phyloP scores from a whole-genome alignment of 352 stramenopile species.

The Phytopythium kandeliae region DNA sequence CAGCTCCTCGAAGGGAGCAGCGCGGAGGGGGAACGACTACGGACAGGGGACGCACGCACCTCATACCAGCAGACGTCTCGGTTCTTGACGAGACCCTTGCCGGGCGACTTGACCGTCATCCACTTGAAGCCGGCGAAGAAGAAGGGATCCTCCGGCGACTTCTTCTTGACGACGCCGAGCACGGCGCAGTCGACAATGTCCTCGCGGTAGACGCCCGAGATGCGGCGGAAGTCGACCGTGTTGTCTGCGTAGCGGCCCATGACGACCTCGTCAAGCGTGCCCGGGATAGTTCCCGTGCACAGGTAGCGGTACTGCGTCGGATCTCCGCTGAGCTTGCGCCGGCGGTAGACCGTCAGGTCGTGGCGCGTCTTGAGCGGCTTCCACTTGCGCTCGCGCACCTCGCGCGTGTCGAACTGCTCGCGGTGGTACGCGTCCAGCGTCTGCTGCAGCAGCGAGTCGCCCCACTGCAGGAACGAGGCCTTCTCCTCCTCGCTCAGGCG shows the following conservation, averaged over 20 bases:
- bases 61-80: conserved; percentile 79
- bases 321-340: conserved; percentile 36
- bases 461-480: conserved; percentile 57
- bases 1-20: no score
- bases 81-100: conserved; percentile 72
- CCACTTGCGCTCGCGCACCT: conserved; percentile 59
- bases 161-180: conserved; percentile 51
- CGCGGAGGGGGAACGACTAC: background rate
- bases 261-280: conserved; percentile 70
- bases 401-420: conserved; percentile 56
- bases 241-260: conserved; percentile 71
- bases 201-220: conserved; percentile 68
- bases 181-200: conserved; percentile 76
- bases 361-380: conserved; percentile 63
- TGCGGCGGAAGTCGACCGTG: conserved; percentile 58
- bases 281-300: conserved; percentile 54
- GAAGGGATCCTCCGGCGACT: conserved; percentile 43
- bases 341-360: conserved; percentile 53
- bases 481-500: conserved; percentile 40
- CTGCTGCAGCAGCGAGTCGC: conserved; percentile 47
- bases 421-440: conserved; percentile 68
- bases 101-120: conserved; percentile 67
- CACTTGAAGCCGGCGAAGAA: conserved; percentile 80
- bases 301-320: conserved; percentile 58
- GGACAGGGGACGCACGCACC: background rate